phyloP scores from a whole-genome alignment of 2,329 filamentous ascomycete genomes.

The Talaromyces sp. region DNA sequence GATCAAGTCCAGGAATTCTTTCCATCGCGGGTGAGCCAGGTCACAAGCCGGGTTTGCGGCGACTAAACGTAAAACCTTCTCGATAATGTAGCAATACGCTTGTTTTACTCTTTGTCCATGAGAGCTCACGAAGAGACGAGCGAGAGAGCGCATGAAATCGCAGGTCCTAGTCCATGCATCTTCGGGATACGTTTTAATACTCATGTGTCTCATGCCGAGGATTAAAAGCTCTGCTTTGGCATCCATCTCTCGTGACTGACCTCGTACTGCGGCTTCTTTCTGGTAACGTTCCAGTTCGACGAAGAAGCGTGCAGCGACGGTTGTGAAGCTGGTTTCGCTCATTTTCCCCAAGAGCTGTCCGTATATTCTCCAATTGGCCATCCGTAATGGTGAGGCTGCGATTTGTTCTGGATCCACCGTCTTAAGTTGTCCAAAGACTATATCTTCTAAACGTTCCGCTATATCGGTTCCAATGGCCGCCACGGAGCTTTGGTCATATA shows the following conservation, averaged over 20 bases:
- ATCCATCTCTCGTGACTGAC: constrained; percentile 58
- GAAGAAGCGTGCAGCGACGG: constrained; percentile 77
- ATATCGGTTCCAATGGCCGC: constrained; percentile 81
- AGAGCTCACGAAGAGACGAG: constrained; percentile 74
- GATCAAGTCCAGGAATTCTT: constrained; percentile 72
- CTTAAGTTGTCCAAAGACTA: constrained; percentile 94
- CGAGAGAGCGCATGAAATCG: constrained; percentile 78
- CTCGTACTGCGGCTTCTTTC: constrained; percentile 57
- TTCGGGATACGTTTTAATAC: constrained; percentile 67
- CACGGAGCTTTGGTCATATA: constrained; percentile 84
- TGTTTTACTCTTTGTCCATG: constrained; percentile 89
- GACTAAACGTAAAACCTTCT: constrained; percentile 79
- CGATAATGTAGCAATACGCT: constrained; percentile 87
- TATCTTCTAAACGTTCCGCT: constrained; percentile 87
- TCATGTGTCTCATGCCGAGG: constrained; percentile 84
- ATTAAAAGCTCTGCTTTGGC: constrained; percentile 81
- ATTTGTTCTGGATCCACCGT: constrained; percentile 78
- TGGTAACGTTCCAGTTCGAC: constrained; percentile 73
- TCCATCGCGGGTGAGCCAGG: constrained; percentile 78
- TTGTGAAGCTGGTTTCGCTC: constrained; percentile 85
- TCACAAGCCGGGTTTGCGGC: constrained; percentile 75
- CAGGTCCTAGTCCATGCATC: constrained; percentile 81
- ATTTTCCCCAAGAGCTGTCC: constrained; percentile 90
- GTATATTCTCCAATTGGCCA: constrained; percentile 95
- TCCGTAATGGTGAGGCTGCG: constrained; percentile 65